Evolutionary conservation across 2,329 filamentous ascomycete species (phyloP).

Genomic region (Ophiostoma novo-ulmi): DNA sequence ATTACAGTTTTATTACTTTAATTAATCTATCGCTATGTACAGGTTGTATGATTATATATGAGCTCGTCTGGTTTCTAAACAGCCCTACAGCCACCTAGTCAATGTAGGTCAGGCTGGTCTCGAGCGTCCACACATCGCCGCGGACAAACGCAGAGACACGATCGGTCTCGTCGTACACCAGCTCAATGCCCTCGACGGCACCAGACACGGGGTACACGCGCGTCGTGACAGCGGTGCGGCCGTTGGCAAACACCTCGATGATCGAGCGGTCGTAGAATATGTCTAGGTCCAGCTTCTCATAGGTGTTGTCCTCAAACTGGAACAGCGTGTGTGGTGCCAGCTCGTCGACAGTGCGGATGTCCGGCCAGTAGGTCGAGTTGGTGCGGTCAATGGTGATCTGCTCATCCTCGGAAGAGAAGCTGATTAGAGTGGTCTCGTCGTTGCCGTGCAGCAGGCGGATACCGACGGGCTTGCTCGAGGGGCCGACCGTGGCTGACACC

Average conservation of each 20-base stretch:
- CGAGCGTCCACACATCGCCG: neutral
- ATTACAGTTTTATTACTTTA: neutral
- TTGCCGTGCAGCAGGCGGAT: slow-evolving; percentile 13
- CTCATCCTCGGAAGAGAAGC: slow-evolving; percentile 38
- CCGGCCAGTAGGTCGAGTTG: slow-evolving; percentile 32
- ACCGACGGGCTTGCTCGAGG: slow-evolving; percentile 4
- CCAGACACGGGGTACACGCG: slow-evolving; percentile 32
- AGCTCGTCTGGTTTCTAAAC: neutral
- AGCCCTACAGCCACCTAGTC: neutral
- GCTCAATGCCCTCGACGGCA: slow-evolving; percentile 7
- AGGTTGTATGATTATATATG: neutral
- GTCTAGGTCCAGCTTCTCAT: slow-evolving; percentile 39
- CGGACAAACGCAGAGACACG: neutral
- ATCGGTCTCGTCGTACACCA: neutral
- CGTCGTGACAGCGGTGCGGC: slow-evolving; percentile 39
- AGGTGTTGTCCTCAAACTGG: slow-evolving; percentile 29
- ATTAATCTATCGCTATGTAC: neutral
- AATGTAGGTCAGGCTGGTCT: slow-evolving; percentile 11
- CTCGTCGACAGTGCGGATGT: slow-evolving; percentile 36
- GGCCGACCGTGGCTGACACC: neutral
- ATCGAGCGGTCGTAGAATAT: slow-evolving; percentile 41
- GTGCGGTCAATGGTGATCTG: slow-evolving; percentile 39
- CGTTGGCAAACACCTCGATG: slow-evolving; percentile 44
- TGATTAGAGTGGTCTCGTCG: slow-evolving; percentile 35
- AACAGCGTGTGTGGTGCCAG: slow-evolving; percentile 46